Evolutionary conservation across 192 early-diverging fungal genomes (phyloP), one percentile per base, ranked within the genome.

Genomic region (Rhizophagus prolifer): DNA sequence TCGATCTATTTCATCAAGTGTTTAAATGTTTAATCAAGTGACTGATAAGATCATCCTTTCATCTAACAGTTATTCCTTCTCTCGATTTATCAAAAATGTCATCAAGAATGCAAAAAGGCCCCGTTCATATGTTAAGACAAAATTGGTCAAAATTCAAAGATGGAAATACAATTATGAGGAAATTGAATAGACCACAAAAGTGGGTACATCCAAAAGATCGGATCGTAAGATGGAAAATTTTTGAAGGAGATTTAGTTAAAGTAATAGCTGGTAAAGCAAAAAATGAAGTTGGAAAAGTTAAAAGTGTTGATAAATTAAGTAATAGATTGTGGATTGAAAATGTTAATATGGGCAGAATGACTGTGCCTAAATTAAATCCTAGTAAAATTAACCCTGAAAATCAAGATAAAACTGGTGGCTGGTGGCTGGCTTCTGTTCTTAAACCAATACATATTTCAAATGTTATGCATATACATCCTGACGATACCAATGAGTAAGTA

Each of bases 381-480:
- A 14, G 30, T 38, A 64, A 59, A 34, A 16, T 25, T 16, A 23
- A n/a, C 3, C 61, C 59, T 44, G 21, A 31, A 47, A 34, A 25
- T 19, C 19, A 41, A 25, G 31, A 66, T 30, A 64, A 62, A 21
- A 66, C 19, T 47, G 74, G 74, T 54, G 23, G 28, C n/a, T 76
- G 74, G 74, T 76, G 74, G 74, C n/a, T 76, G 47, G 19, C 21
- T 16, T 13, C 30, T n/a, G 19, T 38, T 58, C 72, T 82, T 59
- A 72, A 71, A 75, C 76, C 85, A 50, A 86, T 86, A 72, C 85
- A 86, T 75, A 54, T 84, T 54, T 84, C 85, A 21, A 86, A 86
- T 76, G 81, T 86, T 44, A 80, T 82, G 79, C 79, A 84, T 23
- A 61, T 84, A 41, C 77, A 86, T 64, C 85, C 85, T 38, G 79